Evolutionary conservation across 1,284 basidiomycete genomes (phyloP).

Genomic region (Waitea zeae): DNA sequence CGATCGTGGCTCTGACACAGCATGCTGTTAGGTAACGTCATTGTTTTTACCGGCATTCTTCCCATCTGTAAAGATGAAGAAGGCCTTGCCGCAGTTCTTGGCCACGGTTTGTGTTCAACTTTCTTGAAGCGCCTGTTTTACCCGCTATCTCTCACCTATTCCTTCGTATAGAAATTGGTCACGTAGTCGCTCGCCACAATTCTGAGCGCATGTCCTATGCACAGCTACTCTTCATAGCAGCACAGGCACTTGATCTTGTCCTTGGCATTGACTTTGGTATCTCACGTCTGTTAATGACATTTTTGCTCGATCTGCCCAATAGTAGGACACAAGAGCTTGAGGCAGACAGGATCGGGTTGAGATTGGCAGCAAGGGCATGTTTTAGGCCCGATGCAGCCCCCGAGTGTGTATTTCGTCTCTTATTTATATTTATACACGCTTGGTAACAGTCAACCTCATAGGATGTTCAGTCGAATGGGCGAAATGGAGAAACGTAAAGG

Average conservation of each 20-base stretch:
- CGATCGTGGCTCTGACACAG: slow-evolving; percentile 1
- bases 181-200: slow-evolving; percentile 63
- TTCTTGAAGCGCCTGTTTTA: neutral
- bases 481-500: slow-evolving; percentile 23
- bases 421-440: neutral
- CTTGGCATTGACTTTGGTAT: slow-evolving; percentile 41
- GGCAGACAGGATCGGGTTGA: slow-evolving; percentile 66
- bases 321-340: slow-evolving; percentile 71
- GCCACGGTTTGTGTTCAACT: slow-evolving; percentile 68
- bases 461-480: slow-evolving; percentile 52
- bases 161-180: slow-evolving; percentile 56
- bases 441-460: slow-evolving; percentile 13
- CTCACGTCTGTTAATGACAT: slow-evolving; percentile 24
- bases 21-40: slow-evolving; percentile 38
- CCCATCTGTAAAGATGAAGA: slow-evolving; percentile 66
- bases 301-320: slow-evolving; percentile 67
- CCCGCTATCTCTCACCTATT: neutral
- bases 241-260: slow-evolving; percentile 27
- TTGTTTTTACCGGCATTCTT: slow-evolving; percentile 84
- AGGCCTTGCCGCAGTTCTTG: slow-evolving; percentile 74
- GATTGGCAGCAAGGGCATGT: slow-evolving; percentile 62
- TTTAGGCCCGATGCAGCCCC: slow-evolving; percentile 65
- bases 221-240: slow-evolving; percentile 34
- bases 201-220: slow-evolving; percentile 50
- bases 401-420: slow-evolving; percentile 26